Conservation (phyloP, 2,329 filamentous ascomycete genomes). For the Taxawa tesnikishii region DNA sequence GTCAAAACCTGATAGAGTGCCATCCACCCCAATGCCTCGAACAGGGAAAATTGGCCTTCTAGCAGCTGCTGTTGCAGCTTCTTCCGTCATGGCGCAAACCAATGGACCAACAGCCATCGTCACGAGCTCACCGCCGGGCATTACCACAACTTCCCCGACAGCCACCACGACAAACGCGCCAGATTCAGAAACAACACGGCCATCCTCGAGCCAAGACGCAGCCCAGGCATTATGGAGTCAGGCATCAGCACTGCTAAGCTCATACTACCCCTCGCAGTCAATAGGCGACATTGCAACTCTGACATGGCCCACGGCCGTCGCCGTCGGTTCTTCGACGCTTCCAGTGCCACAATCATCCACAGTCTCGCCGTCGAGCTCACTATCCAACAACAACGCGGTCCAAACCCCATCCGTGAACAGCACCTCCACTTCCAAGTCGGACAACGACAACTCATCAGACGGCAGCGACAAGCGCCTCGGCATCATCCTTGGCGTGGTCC, state of each 20-base stretch:
- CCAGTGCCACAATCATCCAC: constrained; percentile 3
- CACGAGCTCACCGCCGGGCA: not conserved
- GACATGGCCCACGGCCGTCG: constrained; percentile 10
- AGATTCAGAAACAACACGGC: too few relatives aligned
- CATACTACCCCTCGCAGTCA: constrained; percentile 8
- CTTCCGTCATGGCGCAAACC: too few relatives aligned
- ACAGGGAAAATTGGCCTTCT: too few relatives aligned
- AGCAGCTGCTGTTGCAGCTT: too few relatives aligned
- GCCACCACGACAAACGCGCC: too few relatives aligned
- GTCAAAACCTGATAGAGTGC: too few relatives aligned
- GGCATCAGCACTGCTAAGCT: constrained; percentile 8
- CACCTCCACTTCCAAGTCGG: not conserved
- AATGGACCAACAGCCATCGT: too few relatives aligned
- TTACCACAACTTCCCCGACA: not conserved
- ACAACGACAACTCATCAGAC: not conserved
- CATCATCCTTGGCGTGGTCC: constrained; percentile 11
- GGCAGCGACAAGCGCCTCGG: constrained; percentile 8
- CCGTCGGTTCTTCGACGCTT: constrained; percentile 10
- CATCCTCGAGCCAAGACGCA: not conserved
- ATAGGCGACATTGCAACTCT: constrained; percentile 6
- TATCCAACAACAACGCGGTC: constrained; percentile 5
- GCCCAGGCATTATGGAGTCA: constrained; percentile 7
- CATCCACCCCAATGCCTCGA: too few relatives aligned
- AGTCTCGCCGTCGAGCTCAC: constrained; percentile 4
- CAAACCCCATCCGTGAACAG: constrained; percentile 3